Evolutionary conservation across 2,329 filamentous ascomycete species (phyloP), one percentile per base, ranked within the genome.

Genomic region (Penicillium rolfsii): DNA sequence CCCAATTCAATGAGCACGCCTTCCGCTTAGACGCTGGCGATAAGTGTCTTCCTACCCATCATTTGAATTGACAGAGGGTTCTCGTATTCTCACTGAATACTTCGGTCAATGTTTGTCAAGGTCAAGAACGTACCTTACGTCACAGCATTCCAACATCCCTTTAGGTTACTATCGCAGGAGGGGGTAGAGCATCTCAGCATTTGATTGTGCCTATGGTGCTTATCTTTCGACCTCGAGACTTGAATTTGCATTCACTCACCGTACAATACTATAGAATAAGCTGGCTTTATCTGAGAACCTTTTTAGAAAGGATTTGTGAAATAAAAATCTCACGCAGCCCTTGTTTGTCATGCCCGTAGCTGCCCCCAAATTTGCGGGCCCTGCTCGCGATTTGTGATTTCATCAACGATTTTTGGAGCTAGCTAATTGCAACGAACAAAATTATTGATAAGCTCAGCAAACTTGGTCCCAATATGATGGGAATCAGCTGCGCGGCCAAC

Each of bases 141-240:
- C 56, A 58, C 53, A 45, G 14, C 48, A 58, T 58, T 52, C 56
- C 55, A 52, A n/a, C 5, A 1, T 22, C 30, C 45, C 48, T 52
- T 52, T 9, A 26, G n/a, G 9, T 36, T 38, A 57, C 11, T 7
- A 50, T 50, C 46, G 22, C 8, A 50, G 16, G 26, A 33, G 26
- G 8, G 46, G 14, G 26, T 4, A n/a, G 46, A 19, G 16, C 9
- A 50, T 50, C 26, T 2, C 46, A 19, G 26, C 7, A 6, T 12
- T 50, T 36, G 28, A 11, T 5, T 22, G 8, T 2, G 9, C 22
- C 1, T n/a, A 28, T 30, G 11, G 14, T 36, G n/a, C 28, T 8
- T 36, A 19, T 33, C 46, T 28, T 50, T 22, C 30, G 2, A 50
- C 26, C 28, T 22, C n/a, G 11, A 19, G 26, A 28, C 46, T n/a